These are phyloP conservation scores for Puya raimondii DNA, from an alignment of 176 grass and related monocot species.

Conservation along the genomic window DNA sequence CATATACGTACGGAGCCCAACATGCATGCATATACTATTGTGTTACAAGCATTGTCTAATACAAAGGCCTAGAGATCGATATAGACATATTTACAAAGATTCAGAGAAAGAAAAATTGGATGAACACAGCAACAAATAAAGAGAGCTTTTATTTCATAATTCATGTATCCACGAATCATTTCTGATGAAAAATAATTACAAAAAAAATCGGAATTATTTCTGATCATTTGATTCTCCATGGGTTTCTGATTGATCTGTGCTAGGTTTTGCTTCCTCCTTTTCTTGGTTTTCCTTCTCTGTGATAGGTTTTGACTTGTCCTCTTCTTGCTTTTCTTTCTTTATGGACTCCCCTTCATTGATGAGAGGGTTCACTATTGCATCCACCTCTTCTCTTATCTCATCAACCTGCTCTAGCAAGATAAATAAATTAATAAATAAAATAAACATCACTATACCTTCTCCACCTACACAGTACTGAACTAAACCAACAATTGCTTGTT, in stretches of 20 bases:
- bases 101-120: background rate
- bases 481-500: too few species aligned
- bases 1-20: background rate
- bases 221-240: background rate
- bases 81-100: background rate
- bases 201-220: background rate
- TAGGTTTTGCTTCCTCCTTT: background rate
- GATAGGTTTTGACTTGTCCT: background rate
- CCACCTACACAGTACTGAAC: too few species aligned
- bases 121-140: background rate
- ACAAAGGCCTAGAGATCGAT: background rate
- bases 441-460: background rate
- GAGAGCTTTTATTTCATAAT: background rate
- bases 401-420: conserved; percentile 28
- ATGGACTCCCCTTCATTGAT: conserved; percentile 12
- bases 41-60: background rate
- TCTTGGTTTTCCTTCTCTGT: background rate
- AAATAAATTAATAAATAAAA: background rate
- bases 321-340: conserved; percentile 5
- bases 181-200: background rate
- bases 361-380: conserved; percentile 40
- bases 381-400: conserved; percentile 42
- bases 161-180: background rate
- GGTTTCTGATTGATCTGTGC: background rate
- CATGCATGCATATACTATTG: background rate